Base-by-base conservation (phyloP, 192 early-diverging fungal species). In the Gamsiella multidivaricata region DNA sequence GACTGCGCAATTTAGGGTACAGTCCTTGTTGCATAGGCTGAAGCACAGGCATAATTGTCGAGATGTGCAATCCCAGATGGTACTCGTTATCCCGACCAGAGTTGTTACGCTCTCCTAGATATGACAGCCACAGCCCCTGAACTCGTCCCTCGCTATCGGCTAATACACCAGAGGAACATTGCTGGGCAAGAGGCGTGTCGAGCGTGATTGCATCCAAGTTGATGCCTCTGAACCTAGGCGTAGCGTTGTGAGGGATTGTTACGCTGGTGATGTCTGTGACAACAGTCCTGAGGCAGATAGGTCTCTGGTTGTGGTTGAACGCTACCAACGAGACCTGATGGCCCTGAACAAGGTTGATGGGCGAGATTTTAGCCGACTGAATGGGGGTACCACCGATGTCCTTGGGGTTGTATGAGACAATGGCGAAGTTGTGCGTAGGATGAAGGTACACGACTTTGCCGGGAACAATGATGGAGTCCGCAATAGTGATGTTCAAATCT, bases 341-440 rank as follows among this genome's bases (percentile, higher is more conserved):
- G 12, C 94, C 93, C 58, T 93, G 91, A 17, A 80, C 82, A 7
- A 93, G 71, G 34, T 82, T 80, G 17, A 80, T 79, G 23, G 75
- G 76, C 26, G 88, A 91, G 18, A 95, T 65, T 20, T 83, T 82
- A 22, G 89, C 88, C 18, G 85, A 81, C 34, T 81, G 62, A 9
- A 97, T 88, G 34, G 93, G 87, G 11, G 92, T 94, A 10, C 87
- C 82, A 36, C 93, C 94, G 61, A 96, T 80, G 32, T 87, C 85
- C 41, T 65, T 79, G 23, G 96, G 92, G 71, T 98, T 91, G 79
- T 94, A 98, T 45, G 87, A 85, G 10, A 96, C 66, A 49, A 98
- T 86, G 6, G 92, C 90, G 78, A 95, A 91, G 81, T 95, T 97
- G 70, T 95, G 92, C 0, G 90, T 93, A n/a, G 96, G 96, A 52